These are phyloP conservation scores for Lipomyces japonicus DNA, from an alignment of 805 yeast species.

Conservation along the genomic window DNA sequence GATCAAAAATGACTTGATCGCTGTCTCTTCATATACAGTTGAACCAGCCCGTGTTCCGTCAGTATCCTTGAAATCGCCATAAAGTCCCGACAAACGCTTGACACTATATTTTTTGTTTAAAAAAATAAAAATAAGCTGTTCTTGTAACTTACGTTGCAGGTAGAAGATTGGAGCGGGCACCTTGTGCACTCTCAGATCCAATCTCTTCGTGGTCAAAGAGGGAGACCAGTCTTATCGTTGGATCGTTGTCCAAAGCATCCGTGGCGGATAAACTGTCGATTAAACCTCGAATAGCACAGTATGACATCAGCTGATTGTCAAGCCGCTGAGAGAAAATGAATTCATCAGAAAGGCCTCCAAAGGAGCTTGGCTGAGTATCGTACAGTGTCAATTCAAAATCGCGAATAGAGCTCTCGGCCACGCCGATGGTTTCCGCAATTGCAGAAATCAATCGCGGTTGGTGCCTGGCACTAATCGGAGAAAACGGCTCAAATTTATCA, in stretches of 20 bases:
- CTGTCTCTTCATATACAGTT: constrained; percentile 28
- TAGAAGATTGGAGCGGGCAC: constrained; percentile 89
- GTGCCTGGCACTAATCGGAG: constrained; percentile 68
- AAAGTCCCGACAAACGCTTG: constrained; percentile 21
- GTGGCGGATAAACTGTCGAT: constrained; percentile 45
- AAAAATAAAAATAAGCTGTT: neutral
- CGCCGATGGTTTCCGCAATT: constrained; percentile 62
- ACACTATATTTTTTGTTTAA: constrained; percentile 6
- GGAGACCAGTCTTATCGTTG: constrained; percentile 68
- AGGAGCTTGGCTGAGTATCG: constrained; percentile 75
- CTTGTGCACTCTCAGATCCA: constrained; percentile 92
- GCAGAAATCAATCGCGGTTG: constrained; percentile 63
- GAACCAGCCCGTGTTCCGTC: constrained; percentile 2
- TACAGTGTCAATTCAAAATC: constrained; percentile 85
- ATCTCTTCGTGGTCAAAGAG: constrained; percentile 95
- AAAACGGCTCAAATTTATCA: constrained; percentile 63
- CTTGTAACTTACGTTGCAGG: constrained; percentile 52
- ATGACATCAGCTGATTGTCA: constrained; percentile 73
- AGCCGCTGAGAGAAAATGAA: constrained; percentile 87
- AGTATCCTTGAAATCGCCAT: constrained; percentile 33
- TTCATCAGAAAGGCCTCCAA: constrained; percentile 89
- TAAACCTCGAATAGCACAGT: constrained; percentile 69
- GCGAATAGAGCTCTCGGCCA: constrained; percentile 55
- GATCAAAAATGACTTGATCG: constrained; percentile 68
- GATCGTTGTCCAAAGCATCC: constrained; percentile 44